Base-by-base conservation (phyloP, 305 asterid genomes). In the Vinca major region DNA sequence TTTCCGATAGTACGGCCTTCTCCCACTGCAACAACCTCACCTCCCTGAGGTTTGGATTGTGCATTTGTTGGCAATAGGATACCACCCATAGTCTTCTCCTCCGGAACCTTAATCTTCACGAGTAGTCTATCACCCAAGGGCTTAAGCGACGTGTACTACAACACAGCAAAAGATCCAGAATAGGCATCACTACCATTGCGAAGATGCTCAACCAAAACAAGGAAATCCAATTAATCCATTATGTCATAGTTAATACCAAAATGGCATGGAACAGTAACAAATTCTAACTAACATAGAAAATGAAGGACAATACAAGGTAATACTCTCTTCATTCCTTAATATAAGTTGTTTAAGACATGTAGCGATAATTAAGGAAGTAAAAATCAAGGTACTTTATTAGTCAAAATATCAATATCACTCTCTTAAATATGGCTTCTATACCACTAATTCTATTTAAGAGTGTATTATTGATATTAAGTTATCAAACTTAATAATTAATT, bases 61-160 rank as follows among this genome's bases (percentile, higher is more conserved):
- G 95, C 93, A 5, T 77, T 49, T 62, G 88, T 71, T 50, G 98
- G 98, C 33, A 92, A 83, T 52, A 92, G 77, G 76, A 92, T 92
- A 45, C 98, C 98, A 66, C 98, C 98, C 1, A 84, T 71, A 11
- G 90, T 83, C 79, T 85, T 92, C 84, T 92, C 98, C 77, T 92
- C 98, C 0, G 91, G 84, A 2, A 74, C 74, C 73, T 82, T 88
- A 60, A 88, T 78, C 80, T 92, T 92, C 71, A 92, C 92, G 82
- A 92, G 74, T 75, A 90, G 84, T 80, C 98, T 81, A 73, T 92
- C 98, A 3, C 96, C 98, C 87, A 92, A 80, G 43, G 97, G 98
- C 80, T 88, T 92, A 61, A 92, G 83, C 14, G 94, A 16, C 37
- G 98, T 92, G 81, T 92, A 90, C 98, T 92, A 77, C 13, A 78